A percentile compares a stretch with the other conserved stretches of the same genome.
Conservation (phyloP, 768 basidiomycete species). For the Podaxis pistillaris region DNA sequence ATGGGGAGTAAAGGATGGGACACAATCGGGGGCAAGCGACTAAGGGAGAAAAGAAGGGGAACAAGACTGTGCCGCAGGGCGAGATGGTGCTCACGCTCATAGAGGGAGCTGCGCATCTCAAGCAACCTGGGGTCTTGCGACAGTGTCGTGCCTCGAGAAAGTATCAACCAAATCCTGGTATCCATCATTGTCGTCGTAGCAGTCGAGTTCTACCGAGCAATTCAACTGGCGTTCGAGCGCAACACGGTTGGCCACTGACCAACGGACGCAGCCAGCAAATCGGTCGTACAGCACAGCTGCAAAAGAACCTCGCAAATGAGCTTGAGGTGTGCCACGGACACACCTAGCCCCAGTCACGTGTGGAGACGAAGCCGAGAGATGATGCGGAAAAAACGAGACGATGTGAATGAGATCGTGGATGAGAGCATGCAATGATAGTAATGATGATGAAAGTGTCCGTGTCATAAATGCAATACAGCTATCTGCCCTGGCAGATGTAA, state of each 20-base stretch:
- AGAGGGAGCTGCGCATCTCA: constrained; percentile 50
- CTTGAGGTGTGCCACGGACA: constrained; percentile 12
- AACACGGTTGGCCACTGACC: constrained; percentile 41
- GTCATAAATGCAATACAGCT: constrained; percentile 55
- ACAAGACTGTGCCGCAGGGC: constrained; percentile 57
- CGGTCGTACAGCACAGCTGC: constrained; percentile 58
- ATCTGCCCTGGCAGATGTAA: constrained; percentile 60
- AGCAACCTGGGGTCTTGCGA: constrained; percentile 69
- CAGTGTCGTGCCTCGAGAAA: constrained; percentile 54
- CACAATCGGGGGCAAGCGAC: constrained; percentile 37
- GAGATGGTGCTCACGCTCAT: constrained; percentile 55
- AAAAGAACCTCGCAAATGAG: constrained; percentile 30
- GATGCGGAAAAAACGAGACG: constrained; percentile 29
- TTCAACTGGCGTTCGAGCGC: constrained; percentile 16
- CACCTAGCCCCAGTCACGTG: constrained; percentile 19
- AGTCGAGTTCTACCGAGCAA: constrained; percentile 22
- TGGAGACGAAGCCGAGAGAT: constrained; percentile 18
- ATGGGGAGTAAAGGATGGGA: constrained; percentile 56
- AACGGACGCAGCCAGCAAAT: constrained; percentile 27
- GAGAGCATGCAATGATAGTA: constrained; percentile 31
- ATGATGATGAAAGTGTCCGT: constrained; percentile 41
- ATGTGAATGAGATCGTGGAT: constrained; percentile 28
- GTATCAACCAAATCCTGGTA: constrained; percentile 22
- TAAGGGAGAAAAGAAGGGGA: constrained; percentile 40
- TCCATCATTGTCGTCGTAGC: constrained; percentile 48